Base-by-base conservation (phyloP, 768 basidiomycete genomes). In the Cubamyces lactineus region DNA sequence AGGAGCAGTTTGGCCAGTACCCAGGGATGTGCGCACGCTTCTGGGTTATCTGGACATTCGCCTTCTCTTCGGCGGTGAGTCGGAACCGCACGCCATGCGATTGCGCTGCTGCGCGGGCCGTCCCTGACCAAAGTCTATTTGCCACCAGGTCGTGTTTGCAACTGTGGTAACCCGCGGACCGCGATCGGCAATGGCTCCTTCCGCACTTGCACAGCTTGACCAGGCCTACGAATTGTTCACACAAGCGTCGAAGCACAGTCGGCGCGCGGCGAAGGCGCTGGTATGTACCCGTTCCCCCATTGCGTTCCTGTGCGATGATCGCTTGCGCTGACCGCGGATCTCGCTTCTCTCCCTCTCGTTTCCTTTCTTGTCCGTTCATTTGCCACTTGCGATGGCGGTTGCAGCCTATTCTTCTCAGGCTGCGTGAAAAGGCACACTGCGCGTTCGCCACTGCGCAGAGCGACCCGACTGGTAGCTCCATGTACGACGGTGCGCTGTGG, bases 91-190 rank as follows among this genome's bases (percentile, higher is more conserved):
- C 23, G 2, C 28, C 34, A 12, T 17, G 40, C 15, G 5, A 30
- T 41, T 15, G 19, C 9, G 5, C 46, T 21, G 23, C 23, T 46
- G 21, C 30, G 43, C 30, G 43, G 17, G 23, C 34, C 34, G 34
- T 63, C 19, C 56, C 63, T 74, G 88, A 88, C 87, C 85, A 15
- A 84, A 3, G 84, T 77, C 68, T 46, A 28, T 24, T 81, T 79
- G 12, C 85, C 85, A 66, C 81, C 59, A 91, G 89, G 81, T 91
- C 11, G 86, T 92, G 16, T 88, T 92, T 67, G 92, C 89, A 3
- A 87, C 88, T 4, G 86, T 93, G 19, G 91, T 89, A 2, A 89
- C 87, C 2, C 83, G 88, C 28, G 85, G 87, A 3, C 91, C 91
- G 5, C 76, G 82, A 6, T 89, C 86, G 1, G 83, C 87, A 0